Base-by-base conservation (phyloP, 441 rosid genomes). In the Macaranga tanarius region DNA sequence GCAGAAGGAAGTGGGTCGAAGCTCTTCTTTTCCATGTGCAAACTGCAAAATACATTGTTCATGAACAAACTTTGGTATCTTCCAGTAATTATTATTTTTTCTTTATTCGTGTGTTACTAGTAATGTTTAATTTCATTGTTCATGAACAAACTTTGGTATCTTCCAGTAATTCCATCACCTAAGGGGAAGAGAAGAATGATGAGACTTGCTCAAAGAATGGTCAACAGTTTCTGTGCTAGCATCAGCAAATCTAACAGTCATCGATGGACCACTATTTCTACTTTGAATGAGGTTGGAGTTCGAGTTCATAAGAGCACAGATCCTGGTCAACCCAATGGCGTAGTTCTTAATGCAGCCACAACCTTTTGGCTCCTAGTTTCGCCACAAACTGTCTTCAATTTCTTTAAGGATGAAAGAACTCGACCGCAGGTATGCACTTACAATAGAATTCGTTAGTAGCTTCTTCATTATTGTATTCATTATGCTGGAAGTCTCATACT, bases 121-220 rank as follows among this genome's bases (percentile, higher is more conserved):
- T n/a, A n/a, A n/a, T 19, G 10, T 19, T 67, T 48, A 48, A 31
- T 25, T 77, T 67, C n/a, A 52, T 2, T 25, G 12, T 25, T 59
- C 9, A n/a, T 50, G 51, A 52, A 66, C 26, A 17, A 25, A 9
- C 68, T 34, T 5, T 55, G 78, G 19, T 10, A 13, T 72, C 62
- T 63, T 76, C 22, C 86, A 95, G 99, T 88, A 70, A 85, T 89
- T 80, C 94, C 98, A 52, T 88, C 92, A 0, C 86, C 89, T 0
- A 98, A 93, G 23, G 99, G 97, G 57, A 96, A 92, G 84, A 83
- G 89, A 77, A 89, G 97, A 85, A 87, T 93, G 96, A 96, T 96
- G 99, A 93, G 86, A 79, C 97, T 96, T 69, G 89, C 96, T 40
- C 98, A 92, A 71, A 87, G 97, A 80, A 96, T 96, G 99, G 84